Evolutionary conservation across 441 rosid genomes (phyloP), one percentile per base, ranked within the genome.

Genomic region (Gossypium laxum): DNA sequence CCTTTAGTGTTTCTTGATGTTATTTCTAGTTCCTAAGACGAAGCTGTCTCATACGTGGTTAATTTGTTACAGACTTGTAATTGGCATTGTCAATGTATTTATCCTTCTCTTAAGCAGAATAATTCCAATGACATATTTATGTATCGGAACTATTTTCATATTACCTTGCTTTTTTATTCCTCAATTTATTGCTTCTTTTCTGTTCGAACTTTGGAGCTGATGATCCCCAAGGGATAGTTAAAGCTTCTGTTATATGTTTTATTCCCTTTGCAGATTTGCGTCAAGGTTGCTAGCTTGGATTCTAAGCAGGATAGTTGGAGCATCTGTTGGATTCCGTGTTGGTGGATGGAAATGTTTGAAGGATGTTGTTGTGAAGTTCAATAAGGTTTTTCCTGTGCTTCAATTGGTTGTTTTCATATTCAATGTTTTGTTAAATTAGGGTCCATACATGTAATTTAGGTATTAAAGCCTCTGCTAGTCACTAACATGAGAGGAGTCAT

Each of bases 321-420:
- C 87, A 52, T 87, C 93, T 24, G 85, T 94, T 75, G 85, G 79
- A 73, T 89, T 94, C 60, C 92, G 94, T 21, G 84, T 91, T 81
- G 91, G 91, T 26, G 95, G 99, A 68, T 94, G 98, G 99, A 94
- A 92, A 86, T 90, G 94, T 71, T 80, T 94, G 58, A 85, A 85
- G 70, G 97, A 94, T 75, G 83, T 94, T 1, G 84, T 85, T 47
- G 91, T 94, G 77, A 92, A 86, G 85, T 91, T 91, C 76, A 82
- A 82, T 28, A 92, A 92, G 97, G 98, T 92, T 65, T 64, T 64
- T 50, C 14, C 70, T 41, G 5, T 72, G 8, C 15, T 67, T 67
- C n/a, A 24, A 1, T 67, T 26, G 7, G 15, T 67, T 14, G 58
- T 15, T 48, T 50, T 2, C 6, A 48, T 50, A 7, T 67, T 48